Evolutionary conservation across 2,329 filamentous ascomycete species (phyloP), one percentile per base, ranked within the genome.

Genomic region (Rhynchosporium secalis): DNA sequence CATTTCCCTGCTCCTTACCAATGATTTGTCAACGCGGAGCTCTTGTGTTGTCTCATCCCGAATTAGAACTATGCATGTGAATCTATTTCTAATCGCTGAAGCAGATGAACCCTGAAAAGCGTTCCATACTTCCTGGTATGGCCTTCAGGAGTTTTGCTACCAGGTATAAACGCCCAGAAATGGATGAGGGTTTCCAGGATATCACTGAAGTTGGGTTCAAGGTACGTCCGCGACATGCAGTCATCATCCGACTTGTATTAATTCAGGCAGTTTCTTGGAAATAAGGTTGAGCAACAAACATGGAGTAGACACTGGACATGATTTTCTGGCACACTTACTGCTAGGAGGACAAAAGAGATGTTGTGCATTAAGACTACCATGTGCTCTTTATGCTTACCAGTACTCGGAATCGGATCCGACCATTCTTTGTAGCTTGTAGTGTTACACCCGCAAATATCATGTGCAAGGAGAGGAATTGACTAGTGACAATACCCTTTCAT

Each of bases 91-190:
- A 29, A 59, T 36, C 13, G 54, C 15, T 26, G 10, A 41, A 43
- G n/a, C 70, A 88, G 80, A 81, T 92, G 77, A 98, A 98, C 72
- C 94, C 93, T 1, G 94, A 98, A 75, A 83, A 85, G 29, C 84
- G 95, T 65, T 78, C 81, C 0, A 81, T 85, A 1, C 81, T 99
- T 4, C 93, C 94, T 0, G 85, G 84, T 49, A 80, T 95, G 66
- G 94, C 95, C 0, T 98, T 97, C 74, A 86, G 82, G 29, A 83
- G 86, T 12, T 99, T 92, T 72, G 78, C 81, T 15, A 84, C 86
- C 8, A 83, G 91, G 58, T 95, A 91, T 76, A 86, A 86, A 67
- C 82, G 88, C 68, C 95, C 94, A 0, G 83, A 81, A 45, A 63
- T 83, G 1, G 81, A 83, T 12, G 95, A 99, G 76, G 94, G 94